These are phyloP conservation scores for Epichloe sp. DNA, from an alignment of 2,329 filamentous ascomycete genomes.

Conservation along the genomic window DNA sequence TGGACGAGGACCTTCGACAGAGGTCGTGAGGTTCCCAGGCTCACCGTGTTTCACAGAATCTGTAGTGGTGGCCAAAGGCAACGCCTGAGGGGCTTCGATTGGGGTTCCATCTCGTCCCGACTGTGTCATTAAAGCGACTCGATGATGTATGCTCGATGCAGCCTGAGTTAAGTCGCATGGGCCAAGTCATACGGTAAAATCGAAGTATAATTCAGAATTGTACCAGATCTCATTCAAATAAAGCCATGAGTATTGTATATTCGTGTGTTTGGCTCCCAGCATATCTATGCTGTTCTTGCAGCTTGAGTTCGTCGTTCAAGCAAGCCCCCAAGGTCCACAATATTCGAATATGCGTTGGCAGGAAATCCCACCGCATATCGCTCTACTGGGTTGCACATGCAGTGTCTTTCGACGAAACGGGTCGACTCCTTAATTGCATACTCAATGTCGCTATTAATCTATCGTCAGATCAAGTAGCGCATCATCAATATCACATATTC, in stretches of 20 bases:
- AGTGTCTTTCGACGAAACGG: too few relatives aligned
- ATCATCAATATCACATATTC: too few relatives aligned
- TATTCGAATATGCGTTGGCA: background rate
- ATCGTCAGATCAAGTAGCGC: too few relatives aligned
- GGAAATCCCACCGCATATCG: conserved; percentile 8
- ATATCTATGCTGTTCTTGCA: background rate
- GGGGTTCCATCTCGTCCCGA: conserved; percentile 49
- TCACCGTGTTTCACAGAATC: conserved; percentile 40
- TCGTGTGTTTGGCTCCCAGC: background rate
- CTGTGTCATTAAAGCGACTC: conserved; percentile 50
- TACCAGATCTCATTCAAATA: background rate
- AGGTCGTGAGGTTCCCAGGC: conserved; percentile 43
- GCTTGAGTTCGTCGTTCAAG: background rate
- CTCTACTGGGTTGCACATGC: conserved; percentile 6
- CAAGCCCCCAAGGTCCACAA: background rate
- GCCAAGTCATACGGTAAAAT: conserved; percentile 10
- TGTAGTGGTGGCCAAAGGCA: conserved; percentile 51
- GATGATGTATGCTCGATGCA: conserved; percentile 2
- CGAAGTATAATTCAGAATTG: background rate
- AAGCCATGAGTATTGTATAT: background rate
- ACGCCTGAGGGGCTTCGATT: conserved; percentile 54
- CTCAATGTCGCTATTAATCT: too few relatives aligned
- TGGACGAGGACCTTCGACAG: conserved; percentile 31
- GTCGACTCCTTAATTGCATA: background rate
- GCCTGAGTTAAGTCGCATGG: background rate